A percentile compares a stretch with the other conserved stretches of the same genome.
These are phyloP conservation scores for Solanum ahanhuiri DNA, from an alignment of 257 asterid species.

Conservation along the genomic window DNA sequence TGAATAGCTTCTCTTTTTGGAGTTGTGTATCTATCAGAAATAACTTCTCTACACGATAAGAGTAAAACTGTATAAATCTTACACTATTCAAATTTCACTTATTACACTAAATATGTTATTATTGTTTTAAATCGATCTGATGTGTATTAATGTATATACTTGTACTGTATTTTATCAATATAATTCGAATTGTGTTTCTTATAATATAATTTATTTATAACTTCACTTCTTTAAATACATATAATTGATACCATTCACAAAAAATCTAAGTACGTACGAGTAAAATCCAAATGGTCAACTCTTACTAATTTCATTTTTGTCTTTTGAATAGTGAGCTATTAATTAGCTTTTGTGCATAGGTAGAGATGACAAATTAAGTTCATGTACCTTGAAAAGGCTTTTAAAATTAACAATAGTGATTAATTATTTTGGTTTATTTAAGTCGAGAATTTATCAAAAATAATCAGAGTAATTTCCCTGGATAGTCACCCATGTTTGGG, in stretches of 20 bases:
- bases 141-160: background rate
- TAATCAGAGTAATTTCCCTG: too few species aligned
- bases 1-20: background rate
- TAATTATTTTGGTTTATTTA: background rate
- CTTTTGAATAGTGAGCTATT: background rate
- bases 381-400: background rate
- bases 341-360: background rate
- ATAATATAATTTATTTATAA: background rate
- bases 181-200: background rate
- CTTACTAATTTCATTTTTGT: background rate
- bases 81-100: too few species aligned
- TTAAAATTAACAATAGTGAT: background rate
- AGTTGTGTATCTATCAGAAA: accelerated
- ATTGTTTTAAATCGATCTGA: background rate
- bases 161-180: background rate
- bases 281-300: background rate
- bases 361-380: background rate
- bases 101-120: background rate
- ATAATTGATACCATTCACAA: background rate
- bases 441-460: background rate
- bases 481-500: too few species aligned
- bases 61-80: too few species aligned
- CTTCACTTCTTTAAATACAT: background rate
- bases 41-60: too few species aligned
- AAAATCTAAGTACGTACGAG: background rate